Evolutionary conservation across 495 filamentous ascomycete genomes (phyloP).

Genomic region (Daldinia decipiens): DNA sequence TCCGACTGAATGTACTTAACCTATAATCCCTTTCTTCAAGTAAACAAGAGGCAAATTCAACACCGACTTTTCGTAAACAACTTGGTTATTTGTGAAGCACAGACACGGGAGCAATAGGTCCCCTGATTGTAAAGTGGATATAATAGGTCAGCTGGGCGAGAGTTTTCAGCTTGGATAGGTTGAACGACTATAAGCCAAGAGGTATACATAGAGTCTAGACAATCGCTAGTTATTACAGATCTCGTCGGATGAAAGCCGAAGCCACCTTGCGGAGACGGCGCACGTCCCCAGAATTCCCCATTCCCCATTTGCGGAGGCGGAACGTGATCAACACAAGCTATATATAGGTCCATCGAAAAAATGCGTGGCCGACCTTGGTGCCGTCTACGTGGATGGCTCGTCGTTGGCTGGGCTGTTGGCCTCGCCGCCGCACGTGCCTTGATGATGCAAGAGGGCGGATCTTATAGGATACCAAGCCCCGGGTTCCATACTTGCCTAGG

Average conservation of each 20-base stretch:
- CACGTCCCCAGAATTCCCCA: conserved; percentile 2
- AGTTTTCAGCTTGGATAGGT: neutral
- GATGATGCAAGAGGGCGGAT: conserved; percentile 20
- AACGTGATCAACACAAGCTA: conserved; percentile 13
- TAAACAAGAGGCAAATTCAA: conserved; percentile 6
- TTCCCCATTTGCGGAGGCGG: conserved; percentile 20
- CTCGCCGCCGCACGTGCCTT: conserved; percentile 11
- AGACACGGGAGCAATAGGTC: neutral
- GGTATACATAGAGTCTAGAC: neutral
- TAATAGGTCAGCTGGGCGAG: neutral
- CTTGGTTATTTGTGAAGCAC: conserved; percentile 3
- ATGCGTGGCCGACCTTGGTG: conserved; percentile 10
- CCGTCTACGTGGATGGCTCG: conserved; percentile 16
- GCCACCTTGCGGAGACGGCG: neutral
- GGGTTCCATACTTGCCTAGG: conserved; percentile 7
- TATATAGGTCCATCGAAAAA: conserved; percentile 15
- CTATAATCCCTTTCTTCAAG: neutral
- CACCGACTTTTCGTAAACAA: neutral
- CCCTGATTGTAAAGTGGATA: conserved; percentile 7
- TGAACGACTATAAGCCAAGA: neutral
- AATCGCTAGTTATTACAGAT: neutral
- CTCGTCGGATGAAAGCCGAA: conserved; percentile 3
- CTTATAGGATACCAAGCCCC: conserved; percentile 19
- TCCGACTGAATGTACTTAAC: neutral
- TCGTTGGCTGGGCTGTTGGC: conserved; percentile 8